phyloP scores from a whole-genome alignment of 2,329 filamentous ascomycete genomes.

The Colletotrichum karsti region DNA sequence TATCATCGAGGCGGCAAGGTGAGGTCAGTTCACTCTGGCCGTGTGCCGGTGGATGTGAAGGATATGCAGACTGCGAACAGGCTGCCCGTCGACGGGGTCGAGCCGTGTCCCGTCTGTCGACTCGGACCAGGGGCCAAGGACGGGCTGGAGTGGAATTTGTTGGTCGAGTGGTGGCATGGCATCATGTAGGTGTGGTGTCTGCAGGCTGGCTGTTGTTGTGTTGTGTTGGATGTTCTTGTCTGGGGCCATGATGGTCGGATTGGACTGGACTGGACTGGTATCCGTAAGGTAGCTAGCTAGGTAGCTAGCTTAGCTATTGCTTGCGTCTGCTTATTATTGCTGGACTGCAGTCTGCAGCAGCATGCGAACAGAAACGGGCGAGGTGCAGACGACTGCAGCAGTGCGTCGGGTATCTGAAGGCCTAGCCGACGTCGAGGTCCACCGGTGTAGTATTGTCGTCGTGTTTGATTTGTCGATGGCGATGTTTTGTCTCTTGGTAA shows the following conservation, averaged over 20 bases:
- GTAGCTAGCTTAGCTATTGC: no score
- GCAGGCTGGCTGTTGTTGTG: not conserved
- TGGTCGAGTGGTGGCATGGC: not conserved
- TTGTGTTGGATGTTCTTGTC: no score
- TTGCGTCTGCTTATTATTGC: slow-evolving; percentile 20
- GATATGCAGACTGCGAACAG: slow-evolving; percentile 4
- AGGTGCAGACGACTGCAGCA: slow-evolving; percentile 19
- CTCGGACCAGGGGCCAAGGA: not conserved
- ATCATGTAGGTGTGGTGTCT: no score
- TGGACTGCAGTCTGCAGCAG: slow-evolving; percentile 21
- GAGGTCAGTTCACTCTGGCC: slow-evolving; percentile 11
- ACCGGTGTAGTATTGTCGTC: not conserved
- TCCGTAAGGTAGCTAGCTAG: no score
- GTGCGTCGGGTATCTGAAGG: slow-evolving; percentile 19
- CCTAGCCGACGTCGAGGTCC: slow-evolving; percentile 3
- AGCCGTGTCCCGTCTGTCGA: not conserved
- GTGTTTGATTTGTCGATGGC: slow-evolving; percentile 1
- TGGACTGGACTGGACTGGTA: no score
- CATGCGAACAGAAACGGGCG: slow-evolving; percentile 12
- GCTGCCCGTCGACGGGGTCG: not conserved
- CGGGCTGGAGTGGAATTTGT: not conserved
- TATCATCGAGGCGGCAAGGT: slow-evolving; percentile 15
- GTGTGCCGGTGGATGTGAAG: not conserved
- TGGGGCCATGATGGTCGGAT: slow-evolving; percentile 4
- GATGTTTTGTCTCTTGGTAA: slow-evolving; percentile 3